Percentiles rank a stretch among this genome's conserved stretches.
Conservation (phyloP, 1,139 yeast species). For the Geotrichum australiense region DNA sequence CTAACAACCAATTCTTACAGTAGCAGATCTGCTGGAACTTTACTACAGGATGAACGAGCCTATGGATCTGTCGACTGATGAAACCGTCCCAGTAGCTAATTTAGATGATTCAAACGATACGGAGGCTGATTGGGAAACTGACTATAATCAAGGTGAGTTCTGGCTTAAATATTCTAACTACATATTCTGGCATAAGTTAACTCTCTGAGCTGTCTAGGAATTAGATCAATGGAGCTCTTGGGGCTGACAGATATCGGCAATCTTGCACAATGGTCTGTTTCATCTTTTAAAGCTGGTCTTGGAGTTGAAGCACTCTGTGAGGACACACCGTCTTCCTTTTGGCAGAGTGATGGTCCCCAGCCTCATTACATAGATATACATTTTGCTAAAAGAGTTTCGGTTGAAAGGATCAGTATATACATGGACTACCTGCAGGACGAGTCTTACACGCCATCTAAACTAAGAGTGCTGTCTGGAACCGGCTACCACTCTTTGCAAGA, state of each 20-base stretch:
- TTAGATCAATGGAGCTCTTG: constrained; percentile 49
- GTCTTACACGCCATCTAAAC: constrained; percentile 80
- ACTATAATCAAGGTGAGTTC: constrained; percentile 4
- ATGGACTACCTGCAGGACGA: constrained; percentile 67
- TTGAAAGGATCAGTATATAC: constrained; percentile 67
- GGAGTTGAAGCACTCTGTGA: constrained; percentile 67
- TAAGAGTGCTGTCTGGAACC: constrained; percentile 71
- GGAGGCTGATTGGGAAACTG: constrained; percentile 5
- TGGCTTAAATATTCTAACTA: not conserved
- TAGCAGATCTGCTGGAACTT: not conserved
- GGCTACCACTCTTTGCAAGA: constrained; percentile 78
- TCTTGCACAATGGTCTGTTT: constrained; percentile 78
- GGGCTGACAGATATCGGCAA: constrained; percentile 71
- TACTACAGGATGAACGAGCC: not conserved
- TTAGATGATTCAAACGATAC: not conserved
- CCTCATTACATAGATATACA: constrained; percentile 81
- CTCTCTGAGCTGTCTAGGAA: constrained; percentile 16
- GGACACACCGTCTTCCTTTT: constrained; percentile 65
- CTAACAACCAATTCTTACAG: constrained; percentile 1
- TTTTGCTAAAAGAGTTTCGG: constrained; percentile 68
- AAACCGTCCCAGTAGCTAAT: too few relatives aligned
- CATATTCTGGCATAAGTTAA: not conserved
- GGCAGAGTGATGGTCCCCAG: constrained; percentile 97
- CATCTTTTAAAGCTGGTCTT: constrained; percentile 66
- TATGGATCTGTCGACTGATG: too few relatives aligned